A percentile compares a stretch with the other conserved stretches of the same genome.
Evolutionary conservation across 305 asterid species (phyloP).

Genomic region (Coffea humblotiana): DNA sequence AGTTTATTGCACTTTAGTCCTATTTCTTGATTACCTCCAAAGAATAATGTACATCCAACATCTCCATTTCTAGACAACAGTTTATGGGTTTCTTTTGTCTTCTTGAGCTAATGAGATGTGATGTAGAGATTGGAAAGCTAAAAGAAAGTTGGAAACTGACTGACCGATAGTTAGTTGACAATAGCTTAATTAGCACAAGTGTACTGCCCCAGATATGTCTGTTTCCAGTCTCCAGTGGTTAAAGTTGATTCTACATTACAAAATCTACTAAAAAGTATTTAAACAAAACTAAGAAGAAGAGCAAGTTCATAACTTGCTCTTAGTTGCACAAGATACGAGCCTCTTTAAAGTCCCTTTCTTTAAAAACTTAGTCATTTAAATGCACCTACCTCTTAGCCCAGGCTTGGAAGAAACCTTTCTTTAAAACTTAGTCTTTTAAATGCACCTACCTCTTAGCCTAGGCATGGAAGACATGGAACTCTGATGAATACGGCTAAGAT

Average conservation of each 20-base stretch:
- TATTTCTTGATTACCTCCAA: too few relatives aligned
- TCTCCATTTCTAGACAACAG: too few relatives aligned
- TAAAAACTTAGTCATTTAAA: neutral
- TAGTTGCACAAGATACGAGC: neutral
- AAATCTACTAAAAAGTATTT: neutral
- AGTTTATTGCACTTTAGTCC: too few relatives aligned
- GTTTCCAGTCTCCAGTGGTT: neutral
- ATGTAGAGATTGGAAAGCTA: too few relatives aligned
- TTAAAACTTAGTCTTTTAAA: neutral
- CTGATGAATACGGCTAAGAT: neutral
- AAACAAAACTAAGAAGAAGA: neutral
- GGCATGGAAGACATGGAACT: neutral
- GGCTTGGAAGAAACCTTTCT: neutral
- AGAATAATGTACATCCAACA: too few relatives aligned
- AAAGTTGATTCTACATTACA: neutral
- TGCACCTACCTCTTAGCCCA: neutral
- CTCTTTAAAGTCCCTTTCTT: neutral
- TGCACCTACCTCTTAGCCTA: neutral
- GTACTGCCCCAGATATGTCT: neutral
- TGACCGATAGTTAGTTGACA: too few relatives aligned
- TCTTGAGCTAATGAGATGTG: too few relatives aligned
- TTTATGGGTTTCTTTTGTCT: too few relatives aligned
- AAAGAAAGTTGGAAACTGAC: too few relatives aligned
- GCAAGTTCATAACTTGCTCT: neutral
- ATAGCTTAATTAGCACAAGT: too few relatives aligned